A percentile compares a stretch with the other conserved stretches of the same genome.
phyloP scores from a whole-genome alignment of 305 asterid species.

The Rubia tinctorum region DNA sequence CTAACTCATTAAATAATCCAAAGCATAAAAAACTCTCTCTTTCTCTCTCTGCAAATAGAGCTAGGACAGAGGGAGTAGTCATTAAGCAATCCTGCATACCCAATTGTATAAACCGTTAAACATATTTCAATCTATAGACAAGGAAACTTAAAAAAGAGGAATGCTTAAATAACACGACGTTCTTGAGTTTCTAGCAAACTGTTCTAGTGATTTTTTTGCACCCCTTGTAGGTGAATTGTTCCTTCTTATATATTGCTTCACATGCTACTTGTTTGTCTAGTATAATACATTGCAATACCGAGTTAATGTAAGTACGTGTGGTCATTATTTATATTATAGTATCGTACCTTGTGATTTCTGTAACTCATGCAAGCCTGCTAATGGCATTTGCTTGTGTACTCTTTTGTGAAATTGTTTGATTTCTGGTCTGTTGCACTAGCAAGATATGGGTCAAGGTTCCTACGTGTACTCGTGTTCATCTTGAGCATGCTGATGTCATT shows the following conservation, averaged over 20 bases:
- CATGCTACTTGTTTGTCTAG: neutral
- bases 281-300: neutral
- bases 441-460: neutral
- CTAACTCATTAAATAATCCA: no score
- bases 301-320: neutral
- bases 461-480: neutral
- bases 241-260: neutral
- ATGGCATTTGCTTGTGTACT: neutral
- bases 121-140: neutral
- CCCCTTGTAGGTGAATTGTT: neutral
- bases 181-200: neutral
- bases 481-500: slow-evolving; percentile 16
- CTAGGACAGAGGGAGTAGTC: no score
- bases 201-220: neutral
- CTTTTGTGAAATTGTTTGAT: neutral
- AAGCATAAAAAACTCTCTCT: no score
- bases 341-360: neutral
- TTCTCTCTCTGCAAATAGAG: no score
- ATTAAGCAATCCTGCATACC: neutral
- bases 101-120: neutral
- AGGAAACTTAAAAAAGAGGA: neutral
- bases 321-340: neutral
- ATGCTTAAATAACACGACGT: neutral
- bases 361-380: neutral
- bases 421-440: neutral